Conservation (phyloP, 1,284 basidiomycete genomes). For the Marasmius sp. region DNA sequence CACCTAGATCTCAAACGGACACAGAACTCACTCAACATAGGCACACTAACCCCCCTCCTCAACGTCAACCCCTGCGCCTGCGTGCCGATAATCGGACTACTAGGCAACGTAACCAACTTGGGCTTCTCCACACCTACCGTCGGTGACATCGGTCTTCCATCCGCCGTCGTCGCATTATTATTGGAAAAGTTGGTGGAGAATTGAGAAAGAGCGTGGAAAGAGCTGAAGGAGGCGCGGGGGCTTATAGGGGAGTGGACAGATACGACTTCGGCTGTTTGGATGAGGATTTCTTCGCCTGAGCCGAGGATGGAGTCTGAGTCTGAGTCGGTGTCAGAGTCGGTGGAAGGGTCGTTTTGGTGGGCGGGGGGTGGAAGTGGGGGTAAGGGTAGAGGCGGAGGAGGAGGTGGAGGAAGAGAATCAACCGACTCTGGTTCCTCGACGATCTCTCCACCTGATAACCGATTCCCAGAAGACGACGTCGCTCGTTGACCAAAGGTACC, state of each 20-base stretch:
- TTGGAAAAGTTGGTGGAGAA: not conserved
- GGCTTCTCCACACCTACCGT: not conserved
- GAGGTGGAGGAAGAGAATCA: too few relatives aligned
- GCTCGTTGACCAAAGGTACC: too few relatives aligned
- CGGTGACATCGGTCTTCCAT: not conserved
- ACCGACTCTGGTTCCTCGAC: not conserved
- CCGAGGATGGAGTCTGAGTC: conserved; percentile 22
- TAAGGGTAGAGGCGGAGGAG: too few relatives aligned
- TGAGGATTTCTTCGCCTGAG: conserved; percentile 36
- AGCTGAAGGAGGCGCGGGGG: conserved; percentile 12
- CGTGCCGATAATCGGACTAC: not conserved
- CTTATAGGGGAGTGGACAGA: conserved; percentile 31
- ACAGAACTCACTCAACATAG: not conserved
- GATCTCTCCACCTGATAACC: not conserved
- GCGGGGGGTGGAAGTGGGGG: not conserved
- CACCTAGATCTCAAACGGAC: too few relatives aligned
- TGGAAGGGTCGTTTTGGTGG: conserved; percentile 23
- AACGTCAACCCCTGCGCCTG: not conserved
- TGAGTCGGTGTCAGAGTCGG: conserved; percentile 23
- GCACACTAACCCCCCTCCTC: not conserved
- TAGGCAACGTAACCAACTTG: not conserved
- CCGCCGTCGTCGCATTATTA: too few relatives aligned
- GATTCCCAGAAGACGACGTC: not conserved
- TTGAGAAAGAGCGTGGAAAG: not conserved
- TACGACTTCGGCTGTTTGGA: conserved; percentile 44